Evolutionary conservation across 257 asterid species (phyloP), one percentile per base, ranked within the genome.

Genomic region (Scutellaria minor): DNA sequence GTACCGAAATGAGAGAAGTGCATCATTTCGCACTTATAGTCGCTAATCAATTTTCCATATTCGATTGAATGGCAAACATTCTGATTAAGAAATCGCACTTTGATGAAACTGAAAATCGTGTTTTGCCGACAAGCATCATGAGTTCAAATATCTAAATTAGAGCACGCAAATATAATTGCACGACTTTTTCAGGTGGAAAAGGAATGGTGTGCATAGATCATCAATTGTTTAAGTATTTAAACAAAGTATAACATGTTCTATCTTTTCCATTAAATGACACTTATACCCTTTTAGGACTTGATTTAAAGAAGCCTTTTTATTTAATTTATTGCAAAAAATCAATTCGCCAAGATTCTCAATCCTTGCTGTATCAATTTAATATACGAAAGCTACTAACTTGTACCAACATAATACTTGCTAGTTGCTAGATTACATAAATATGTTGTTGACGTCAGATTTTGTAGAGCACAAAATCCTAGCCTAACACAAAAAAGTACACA

Each of bases 41-140:
- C 22, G 63, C n/a, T 65, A 55, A 46, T 76, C 59, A 66, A 63
- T 47, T 64, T 18, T 6, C 3, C 13, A 44, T 0, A 52, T 13
- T 31, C 45, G 2, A 44, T 14, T 39, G 47, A 46, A 72, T 59
- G 67, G 67, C 76, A 50, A 81, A 75, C 77, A 75, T 52, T 68
- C 39, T 66, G 66, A 78, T 71, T 80, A 53, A 18, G 61, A 39
- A 39, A 45, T 27, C n/a, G 20, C 46, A 56, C 73, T 77, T 74
- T 55, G 56, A 20, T 7, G 18, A 50, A 18, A n/a, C n/a, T 40
- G 0, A 63, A 76, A 63, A 11, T 31, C 35, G 77, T 40, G 39
- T n/a, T 51, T 48, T 45, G 39, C 75, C 82, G 76, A 78, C 81
- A 75, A 56, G 65, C 52, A 68, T 75, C 79, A 66, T 78, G 68